Percentiles rank a stretch among this genome's conserved stretches.
Evolutionary conservation across 768 basidiomycete genomes (phyloP).

Genomic region (Auriscalpium vulgare): DNA sequence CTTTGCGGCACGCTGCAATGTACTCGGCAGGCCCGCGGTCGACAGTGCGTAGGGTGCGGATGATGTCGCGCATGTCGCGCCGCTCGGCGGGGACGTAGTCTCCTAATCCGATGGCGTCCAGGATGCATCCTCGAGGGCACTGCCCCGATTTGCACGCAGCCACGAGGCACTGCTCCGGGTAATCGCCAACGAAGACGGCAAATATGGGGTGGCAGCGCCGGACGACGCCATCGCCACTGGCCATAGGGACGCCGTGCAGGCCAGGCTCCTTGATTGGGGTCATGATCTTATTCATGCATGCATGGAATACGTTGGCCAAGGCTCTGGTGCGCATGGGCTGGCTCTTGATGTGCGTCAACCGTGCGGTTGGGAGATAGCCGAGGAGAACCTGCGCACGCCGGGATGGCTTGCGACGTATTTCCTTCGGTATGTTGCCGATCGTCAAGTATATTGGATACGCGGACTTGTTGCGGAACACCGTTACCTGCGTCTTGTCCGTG

Average conservation of each 20-base stretch:
- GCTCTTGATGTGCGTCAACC: constrained; percentile 14
- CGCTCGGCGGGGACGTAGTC: too few species aligned
- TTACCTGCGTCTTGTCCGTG: constrained; percentile 19
- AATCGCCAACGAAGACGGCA: constrained; percentile 16
- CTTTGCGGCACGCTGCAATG: not conserved
- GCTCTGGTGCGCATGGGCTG: constrained; percentile 14
- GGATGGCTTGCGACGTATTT: constrained; percentile 14
- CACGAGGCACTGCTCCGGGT: constrained; percentile 16
- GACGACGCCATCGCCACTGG: constrained; percentile 16
- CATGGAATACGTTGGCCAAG: constrained; percentile 20
- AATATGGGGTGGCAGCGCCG: constrained; percentile 19
- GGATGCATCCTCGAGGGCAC: too few species aligned
- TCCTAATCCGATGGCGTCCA: too few species aligned
- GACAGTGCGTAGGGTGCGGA: too few species aligned
- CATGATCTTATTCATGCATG: constrained; percentile 10
- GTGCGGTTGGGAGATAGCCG: constrained; percentile 19
- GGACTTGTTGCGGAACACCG: constrained; percentile 15
- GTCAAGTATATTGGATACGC: constrained; percentile 22
- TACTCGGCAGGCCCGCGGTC: not conserved
- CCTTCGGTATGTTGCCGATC: constrained; percentile 19
- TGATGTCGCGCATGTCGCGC: too few species aligned
- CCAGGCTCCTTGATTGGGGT: constrained; percentile 11
- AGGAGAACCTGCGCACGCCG: constrained; percentile 18
- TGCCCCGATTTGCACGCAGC: too few species aligned
- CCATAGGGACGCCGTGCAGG: constrained; percentile 7